These are phyloP conservation scores for Hyphodiscus hymeniophilus DNA, from an alignment of 495 filamentous ascomycete genomes.

Conservation along the genomic window DNA sequence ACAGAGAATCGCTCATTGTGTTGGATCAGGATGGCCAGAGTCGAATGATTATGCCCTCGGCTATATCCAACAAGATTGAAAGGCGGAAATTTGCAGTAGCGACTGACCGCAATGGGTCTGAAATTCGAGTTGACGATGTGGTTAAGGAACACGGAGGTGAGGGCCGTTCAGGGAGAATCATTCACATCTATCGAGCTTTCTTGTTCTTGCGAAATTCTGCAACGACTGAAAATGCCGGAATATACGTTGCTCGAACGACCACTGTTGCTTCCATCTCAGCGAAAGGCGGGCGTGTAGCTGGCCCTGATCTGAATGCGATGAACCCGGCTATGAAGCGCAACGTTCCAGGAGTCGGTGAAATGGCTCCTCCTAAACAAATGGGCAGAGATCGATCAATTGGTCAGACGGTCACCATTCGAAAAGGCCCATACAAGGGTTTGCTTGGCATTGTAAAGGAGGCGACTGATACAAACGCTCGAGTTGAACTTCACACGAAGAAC, in stretches of 20 bases:
- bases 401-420: constrained; percentile 79
- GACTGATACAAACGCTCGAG: constrained; percentile 70
- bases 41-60: constrained; percentile 77
- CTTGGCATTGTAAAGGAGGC: constrained; percentile 94
- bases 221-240: constrained; percentile 79
- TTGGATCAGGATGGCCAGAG: constrained; percentile 83
- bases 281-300: constrained; percentile 65
- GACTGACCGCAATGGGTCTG: constrained; percentile 86
- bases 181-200: constrained; percentile 85
- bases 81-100: constrained; percentile 76
- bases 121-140: constrained; percentile 84
- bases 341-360: constrained; percentile 30
- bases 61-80: constrained; percentile 79
- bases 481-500: constrained; percentile 87
- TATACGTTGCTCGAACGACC: constrained; percentile 78
- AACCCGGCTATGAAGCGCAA: constrained; percentile 78
- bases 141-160: constrained; percentile 88
- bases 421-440: constrained; percentile 83
- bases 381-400: constrained; percentile 83
- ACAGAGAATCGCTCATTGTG: constrained; percentile 82
- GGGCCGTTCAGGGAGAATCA: constrained; percentile 73
- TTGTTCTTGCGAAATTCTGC: constrained; percentile 79
- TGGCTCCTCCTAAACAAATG: constrained; percentile 70
- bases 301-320: constrained; percentile 80
- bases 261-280: constrained; percentile 85